Base-by-base conservation (phyloP, 106 monocot species). In the Acanthochlamys bracteata region DNA sequence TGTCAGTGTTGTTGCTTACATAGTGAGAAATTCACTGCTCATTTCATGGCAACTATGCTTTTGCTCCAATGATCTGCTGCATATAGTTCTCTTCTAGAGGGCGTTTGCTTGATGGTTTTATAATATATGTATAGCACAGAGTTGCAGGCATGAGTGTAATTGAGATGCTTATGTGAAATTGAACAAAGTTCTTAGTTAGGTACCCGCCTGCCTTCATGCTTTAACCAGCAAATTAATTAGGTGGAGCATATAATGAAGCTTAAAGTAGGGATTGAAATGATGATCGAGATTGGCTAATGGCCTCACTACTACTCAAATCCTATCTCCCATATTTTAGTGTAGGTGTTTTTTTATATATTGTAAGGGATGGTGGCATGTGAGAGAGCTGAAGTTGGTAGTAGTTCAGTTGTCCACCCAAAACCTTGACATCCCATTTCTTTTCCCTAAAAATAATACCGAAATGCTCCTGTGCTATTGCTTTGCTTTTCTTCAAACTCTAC, bases 341-440 rank as follows among this genome's bases (percentile, higher is more conserved):
- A 20, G 55, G 2, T 20, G 21, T 20, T 20, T 22, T 20, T 55
- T 13, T 8, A 20, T 20, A 55, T 10, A 20, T 20, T 55, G 15
- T 55, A 1, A 4, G 55, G 59, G 20, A 52, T 26, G 4, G 51
- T 17, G 24, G 26, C 12, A 27, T 61, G 52, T 70, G 70, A 40
- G 70, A 40, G 70, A 52, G 42, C 60, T 53, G 21, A 61, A 53
- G 39, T 70, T 61, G 52, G 60, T 6, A 33, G 33, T 53, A 52
- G 52, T 61, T 70, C 61, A 61, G 52, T 61, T 70, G 70, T 70
- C 70, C 70, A 70, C 70, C 70, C 47, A 61, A 70, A 70, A 24
- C 46, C 61, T 61, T 70, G 70, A 70, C 70, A 70, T 61, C 49
- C 60, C 70, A 59, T 59, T 49, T 26, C 69, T 55, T 55, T 23